Evolutionary conservation across 345 rosid genomes (phyloP).

Genomic region (Euphorbia tirucalli): DNA sequence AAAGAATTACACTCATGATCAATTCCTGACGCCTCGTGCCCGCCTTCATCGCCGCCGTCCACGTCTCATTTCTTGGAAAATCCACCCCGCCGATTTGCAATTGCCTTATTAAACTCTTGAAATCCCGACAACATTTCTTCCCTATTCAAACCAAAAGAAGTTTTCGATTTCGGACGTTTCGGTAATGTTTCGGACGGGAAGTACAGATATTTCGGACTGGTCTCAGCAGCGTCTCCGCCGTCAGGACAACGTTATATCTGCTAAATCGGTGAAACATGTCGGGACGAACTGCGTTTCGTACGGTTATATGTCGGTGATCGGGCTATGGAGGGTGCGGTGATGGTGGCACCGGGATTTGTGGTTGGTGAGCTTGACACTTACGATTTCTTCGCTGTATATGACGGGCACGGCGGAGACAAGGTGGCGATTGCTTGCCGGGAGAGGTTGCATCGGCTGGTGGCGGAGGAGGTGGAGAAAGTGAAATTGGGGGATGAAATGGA

Average conservation of each 20-base stretch:
- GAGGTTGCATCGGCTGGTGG: constrained; percentile 35
- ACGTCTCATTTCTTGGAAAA: background rate
- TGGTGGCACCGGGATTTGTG: constrained; percentile 13
- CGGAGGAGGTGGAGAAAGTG: constrained; percentile 29
- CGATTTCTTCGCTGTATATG: constrained; percentile 41
- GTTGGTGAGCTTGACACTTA: constrained; percentile 16
- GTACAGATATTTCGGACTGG: background rate
- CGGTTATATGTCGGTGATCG: constrained; percentile 39
- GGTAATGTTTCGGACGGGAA: too few species aligned
- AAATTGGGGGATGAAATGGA: background rate
- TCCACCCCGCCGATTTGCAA: background rate
- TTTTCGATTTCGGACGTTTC: too few species aligned
- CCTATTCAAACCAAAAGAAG: background rate
- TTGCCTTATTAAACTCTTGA: background rate
- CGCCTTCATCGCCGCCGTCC: background rate
- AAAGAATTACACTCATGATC: background rate
- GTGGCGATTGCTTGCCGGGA: constrained; percentile 26
- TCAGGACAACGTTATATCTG: background rate
- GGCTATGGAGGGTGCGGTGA: constrained; percentile 36
- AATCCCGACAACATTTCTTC: background rate
- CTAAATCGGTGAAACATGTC: background rate
- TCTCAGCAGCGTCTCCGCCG: background rate
- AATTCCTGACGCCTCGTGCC: background rate
- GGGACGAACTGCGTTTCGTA: constrained; percentile 11
- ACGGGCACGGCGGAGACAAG: constrained; percentile 39